phyloP scores from a whole-genome alignment of 169 alveolate genomes.

The Cryptosporidium parvum region DNA sequence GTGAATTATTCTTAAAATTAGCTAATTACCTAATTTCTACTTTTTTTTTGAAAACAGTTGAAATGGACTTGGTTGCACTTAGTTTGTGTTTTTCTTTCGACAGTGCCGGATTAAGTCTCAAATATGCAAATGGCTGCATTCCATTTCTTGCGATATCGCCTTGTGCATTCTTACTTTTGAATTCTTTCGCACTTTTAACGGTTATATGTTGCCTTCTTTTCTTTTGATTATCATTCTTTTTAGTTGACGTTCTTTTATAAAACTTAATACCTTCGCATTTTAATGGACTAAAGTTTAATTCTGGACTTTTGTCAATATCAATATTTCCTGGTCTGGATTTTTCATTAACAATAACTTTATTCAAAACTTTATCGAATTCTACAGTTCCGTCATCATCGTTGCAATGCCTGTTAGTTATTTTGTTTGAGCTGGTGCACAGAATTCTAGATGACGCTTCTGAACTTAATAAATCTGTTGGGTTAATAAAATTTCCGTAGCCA shows the following conservation, averaged over 20 bases:
- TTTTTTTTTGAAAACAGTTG: constrained; percentile 26
- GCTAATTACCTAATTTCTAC: constrained; percentile 2
- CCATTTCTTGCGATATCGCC: constrained; percentile 53
- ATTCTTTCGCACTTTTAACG: constrained; percentile 38
- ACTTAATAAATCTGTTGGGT: constrained; percentile 65
- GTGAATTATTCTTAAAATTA: neutral
- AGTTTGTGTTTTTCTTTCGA: constrained; percentile 51
- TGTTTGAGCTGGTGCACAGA: neutral
- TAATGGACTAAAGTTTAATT: neutral
- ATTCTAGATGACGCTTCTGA: constrained; percentile 42
- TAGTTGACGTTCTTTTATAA: neutral
- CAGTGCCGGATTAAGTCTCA: constrained; percentile 60
- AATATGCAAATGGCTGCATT: constrained; percentile 62
- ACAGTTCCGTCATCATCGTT: constrained; percentile 3
- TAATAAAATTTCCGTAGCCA: neutral
- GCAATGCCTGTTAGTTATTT: neutral
- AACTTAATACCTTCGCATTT: neutral
- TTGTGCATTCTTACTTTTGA: constrained; percentile 29
- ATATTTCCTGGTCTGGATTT: neutral
- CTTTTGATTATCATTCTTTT: neutral
- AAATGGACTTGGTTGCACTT: constrained; percentile 35
- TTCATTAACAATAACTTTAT: constrained; percentile 23
- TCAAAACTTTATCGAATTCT: constrained; percentile 15
- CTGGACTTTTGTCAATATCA: neutral
- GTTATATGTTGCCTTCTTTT: constrained; percentile 54